A percentile compares a stretch with the other conserved stretches of the same genome.
Conservation (phyloP, 2,329 filamentous ascomycete genomes). For the Aspergillus arachidicola region DNA sequence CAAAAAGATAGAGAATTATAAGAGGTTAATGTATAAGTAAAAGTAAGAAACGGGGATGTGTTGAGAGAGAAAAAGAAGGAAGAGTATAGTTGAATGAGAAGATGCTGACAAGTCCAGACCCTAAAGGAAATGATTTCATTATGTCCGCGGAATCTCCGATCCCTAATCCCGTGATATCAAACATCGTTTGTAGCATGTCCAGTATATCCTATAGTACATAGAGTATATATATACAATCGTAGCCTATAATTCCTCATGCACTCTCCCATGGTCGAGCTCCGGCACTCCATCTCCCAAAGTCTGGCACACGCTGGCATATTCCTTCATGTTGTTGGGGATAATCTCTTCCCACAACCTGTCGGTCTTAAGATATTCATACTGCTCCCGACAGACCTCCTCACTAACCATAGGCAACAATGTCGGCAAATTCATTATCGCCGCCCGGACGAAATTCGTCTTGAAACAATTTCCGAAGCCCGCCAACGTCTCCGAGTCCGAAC, state of each 20-base stretch:
- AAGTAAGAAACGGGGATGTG: no score
- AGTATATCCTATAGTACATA: no score
- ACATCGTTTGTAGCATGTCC: background rate
- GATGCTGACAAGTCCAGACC: background rate
- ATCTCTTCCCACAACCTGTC: constrained; percentile 37
- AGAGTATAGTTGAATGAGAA: no score
- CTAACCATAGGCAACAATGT: constrained; percentile 34
- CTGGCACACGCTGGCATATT: constrained; percentile 36
- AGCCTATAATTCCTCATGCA: constrained; percentile 18
- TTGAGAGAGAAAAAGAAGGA: no score
- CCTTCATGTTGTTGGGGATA: constrained; percentile 38
- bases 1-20: background rate
- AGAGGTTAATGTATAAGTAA: no score
- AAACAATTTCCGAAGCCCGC: constrained; percentile 39
- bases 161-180: constrained; percentile 1
- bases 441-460: constrained; percentile 35
- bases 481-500: constrained; percentile 33
- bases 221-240: background rate
- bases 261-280: constrained; percentile 16
- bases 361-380: constrained; percentile 32
- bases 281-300: constrained; percentile 20
- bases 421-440: constrained; percentile 33
- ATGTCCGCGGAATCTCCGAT: background rate
- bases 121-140: background rate
- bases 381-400: constrained; percentile 33